Evolutionary conservation across 257 asterid genomes (phyloP), one percentile per base, ranked within the genome.

Genomic region (Sherardia arvensis): DNA sequence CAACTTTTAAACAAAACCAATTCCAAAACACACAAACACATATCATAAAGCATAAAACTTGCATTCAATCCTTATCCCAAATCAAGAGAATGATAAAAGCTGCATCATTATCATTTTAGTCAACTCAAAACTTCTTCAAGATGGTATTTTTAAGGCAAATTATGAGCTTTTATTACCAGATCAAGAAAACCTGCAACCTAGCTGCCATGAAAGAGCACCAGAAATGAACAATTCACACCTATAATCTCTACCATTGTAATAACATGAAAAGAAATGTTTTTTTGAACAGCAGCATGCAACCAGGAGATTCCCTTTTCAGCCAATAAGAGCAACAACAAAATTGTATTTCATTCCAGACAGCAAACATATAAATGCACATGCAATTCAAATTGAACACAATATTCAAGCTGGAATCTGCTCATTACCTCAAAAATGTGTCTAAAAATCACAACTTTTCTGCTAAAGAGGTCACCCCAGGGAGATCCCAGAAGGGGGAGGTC

Each of bases 401-500:
- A 23, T 23, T 23, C 47, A 9, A 25, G 54, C 1, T 8, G 10
- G 0, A 29, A 8, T 20, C 12, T 17, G 28, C 10, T 32, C 17
- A 6, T 61, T 61, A 49, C 67, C 62, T 69, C 34, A 32, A 9
- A 30, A 33, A 23, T 54, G 29, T 54, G 29, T 23, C n/a, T 21
- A 49, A 48, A 49, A 40, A 14, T 29, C 5, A 2, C 53, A 51
- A 30, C 32, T 21, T 3, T 11, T 22, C 28, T 29, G 25, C 22
- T 3, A 18, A 49, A 49, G 27, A 3, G 20, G 32, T n/a, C 36
- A 9, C 22, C 6, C 5, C 18, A 1, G 64, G 33, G 29, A 26
- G 67, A 69, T 64, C 58, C 58, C 58, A 61, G 64, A 53, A 61
- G 62, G 59, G 73, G 60, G 36, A 20, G 10, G 18, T 32, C 7